A percentile compares a stretch with the other conserved stretches of the same genome.
phyloP scores from a whole-genome alignment of 306 rosid genomes.

The Oemleria cerasiformis region DNA sequence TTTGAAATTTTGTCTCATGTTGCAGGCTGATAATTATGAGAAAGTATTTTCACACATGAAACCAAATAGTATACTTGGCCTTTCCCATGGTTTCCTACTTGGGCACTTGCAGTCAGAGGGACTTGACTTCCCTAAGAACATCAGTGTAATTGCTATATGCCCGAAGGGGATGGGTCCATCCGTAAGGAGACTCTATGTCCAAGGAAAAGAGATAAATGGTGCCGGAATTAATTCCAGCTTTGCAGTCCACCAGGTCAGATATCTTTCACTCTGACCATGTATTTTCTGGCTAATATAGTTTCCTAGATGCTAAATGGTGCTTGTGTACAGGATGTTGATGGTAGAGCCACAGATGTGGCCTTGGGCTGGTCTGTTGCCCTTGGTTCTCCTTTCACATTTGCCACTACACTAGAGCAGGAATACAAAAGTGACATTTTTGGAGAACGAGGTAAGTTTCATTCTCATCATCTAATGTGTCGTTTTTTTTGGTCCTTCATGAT shows the following conservation, averaged over 20 bases:
- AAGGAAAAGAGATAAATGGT: conserved; percentile 94
- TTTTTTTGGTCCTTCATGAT: neutral
- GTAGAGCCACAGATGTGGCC: conserved; percentile 94
- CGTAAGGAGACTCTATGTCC: conserved; percentile 93
- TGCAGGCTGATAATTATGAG: conserved; percentile 91
- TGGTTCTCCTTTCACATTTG: conserved; percentile 97
- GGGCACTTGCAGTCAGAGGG: conserved; percentile 93
- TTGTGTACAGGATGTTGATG: conserved; percentile 77
- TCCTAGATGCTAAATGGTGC: conserved; percentile 9
- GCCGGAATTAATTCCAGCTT: conserved; percentile 98
- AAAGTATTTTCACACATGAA: conserved; percentile 82
- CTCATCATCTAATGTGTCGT: neutral
- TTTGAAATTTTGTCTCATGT: neutral
- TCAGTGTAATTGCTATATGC: conserved; percentile 95
- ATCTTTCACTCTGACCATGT: neutral
- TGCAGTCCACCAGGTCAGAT: conserved; percentile 82
- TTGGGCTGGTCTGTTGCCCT: conserved; percentile 98
- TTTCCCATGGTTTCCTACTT: conserved; percentile 96
- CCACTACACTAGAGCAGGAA: conserved; percentile 89
- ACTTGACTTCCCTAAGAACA: conserved; percentile 77
- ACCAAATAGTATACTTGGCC: conserved; percentile 93
- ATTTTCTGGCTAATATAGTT: neutral
- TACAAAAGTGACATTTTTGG: conserved; percentile 98
- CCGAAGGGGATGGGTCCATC: conserved; percentile 99
- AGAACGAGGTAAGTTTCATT: conserved; percentile 61